A percentile compares a stretch with the other conserved stretches of the same genome.
phyloP scores from a whole-genome alignment of 495 filamentous ascomycete species.

The Sporormia fimetaria region DNA sequence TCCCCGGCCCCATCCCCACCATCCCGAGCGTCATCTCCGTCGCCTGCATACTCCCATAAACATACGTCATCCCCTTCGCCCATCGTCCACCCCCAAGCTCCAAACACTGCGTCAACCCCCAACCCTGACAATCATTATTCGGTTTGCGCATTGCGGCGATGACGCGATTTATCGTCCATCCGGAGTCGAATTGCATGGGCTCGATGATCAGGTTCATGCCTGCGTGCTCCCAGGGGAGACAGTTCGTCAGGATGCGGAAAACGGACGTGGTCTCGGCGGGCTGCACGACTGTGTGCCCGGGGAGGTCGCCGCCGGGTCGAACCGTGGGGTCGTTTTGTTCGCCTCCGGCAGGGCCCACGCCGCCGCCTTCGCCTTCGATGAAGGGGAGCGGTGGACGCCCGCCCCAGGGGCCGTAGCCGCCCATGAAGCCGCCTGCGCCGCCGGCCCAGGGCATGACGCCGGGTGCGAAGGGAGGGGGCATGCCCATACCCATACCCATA shows the following conservation, averaged over 20 bases:
- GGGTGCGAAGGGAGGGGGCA: neutral
- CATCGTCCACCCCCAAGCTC: constrained; percentile 10
- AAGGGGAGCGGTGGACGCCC: neutral
- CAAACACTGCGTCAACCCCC: constrained; percentile 12
- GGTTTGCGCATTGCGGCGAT: constrained; percentile 4
- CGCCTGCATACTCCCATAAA: neutral
- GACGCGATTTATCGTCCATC: constrained; percentile 2
- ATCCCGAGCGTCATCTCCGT: constrained; percentile 7
- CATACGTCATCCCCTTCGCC: constrained; percentile 13
- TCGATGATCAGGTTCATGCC: constrained; percentile 1
- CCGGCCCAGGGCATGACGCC: neutral
- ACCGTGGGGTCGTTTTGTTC: constrained; percentile 3
- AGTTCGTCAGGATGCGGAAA: no score
- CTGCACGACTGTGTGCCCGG: constrained; percentile 2
- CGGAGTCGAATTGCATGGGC: constrained; percentile 2
- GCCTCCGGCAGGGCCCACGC: neutral
- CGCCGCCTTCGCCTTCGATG: constrained; percentile 1
- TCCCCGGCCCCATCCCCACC: constrained; percentile 6
- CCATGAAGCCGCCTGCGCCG: neutral
- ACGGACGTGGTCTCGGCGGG: no score
- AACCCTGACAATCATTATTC: constrained; percentile 1
- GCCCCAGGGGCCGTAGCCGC: neutral
- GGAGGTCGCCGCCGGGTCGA: neutral
- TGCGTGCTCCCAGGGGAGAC: neutral
- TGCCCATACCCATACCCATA: constrained; percentile 9